Evolutionary conservation across 2,329 filamentous ascomycete species (phyloP), one percentile per base, ranked within the genome.

Genomic region (Calonectria honghensis): DNA sequence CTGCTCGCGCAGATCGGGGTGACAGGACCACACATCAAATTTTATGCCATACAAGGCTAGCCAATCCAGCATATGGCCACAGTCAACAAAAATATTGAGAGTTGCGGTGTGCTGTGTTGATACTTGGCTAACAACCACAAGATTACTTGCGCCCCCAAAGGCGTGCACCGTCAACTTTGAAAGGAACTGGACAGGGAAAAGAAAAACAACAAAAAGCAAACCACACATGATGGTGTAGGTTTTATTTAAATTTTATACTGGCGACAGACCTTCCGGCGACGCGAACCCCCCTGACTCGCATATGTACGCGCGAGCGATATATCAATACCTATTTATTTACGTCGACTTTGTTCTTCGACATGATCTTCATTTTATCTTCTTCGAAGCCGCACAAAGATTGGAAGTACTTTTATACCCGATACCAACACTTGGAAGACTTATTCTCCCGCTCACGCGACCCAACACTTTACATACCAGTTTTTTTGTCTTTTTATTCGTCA

Each of bases 361-460:
- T 64, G 31, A 50, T 51, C 51, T 54, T 51, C 24, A 59, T 73
- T 50, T 59, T n/a, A 31, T 65, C 51, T 66, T 57, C 41, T 70
- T 70, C 41, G 29, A 68, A 59, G 64, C 48, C 51, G 35, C 68
- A 76, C 41, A 71, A 71, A 57, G 50, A 63, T 27, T 68, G 48
- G 54, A 75, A 68, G 27, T n/a, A 48, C 50, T 78, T 72, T 76
- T 77, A 77, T 81, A 78, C 73, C 72, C 74, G 61, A 80, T 78
- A 79, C 77, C 76, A 77, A 50, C 41, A 59, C 66, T 64, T 69
- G 57, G 71, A 79, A 80, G 80, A 79, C 77, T 79, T 77, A 74
- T 79, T 80, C 76, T 78, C 74, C 80, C 81, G 83, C 84, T 85
- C 84, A 83, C 84, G 84, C 84, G 82, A 79, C 72, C 75, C 73